Evolutionary conservation across 2,329 filamentous ascomycete genomes (phyloP).

Genomic region (Chaetomiaceae sp.): DNA sequence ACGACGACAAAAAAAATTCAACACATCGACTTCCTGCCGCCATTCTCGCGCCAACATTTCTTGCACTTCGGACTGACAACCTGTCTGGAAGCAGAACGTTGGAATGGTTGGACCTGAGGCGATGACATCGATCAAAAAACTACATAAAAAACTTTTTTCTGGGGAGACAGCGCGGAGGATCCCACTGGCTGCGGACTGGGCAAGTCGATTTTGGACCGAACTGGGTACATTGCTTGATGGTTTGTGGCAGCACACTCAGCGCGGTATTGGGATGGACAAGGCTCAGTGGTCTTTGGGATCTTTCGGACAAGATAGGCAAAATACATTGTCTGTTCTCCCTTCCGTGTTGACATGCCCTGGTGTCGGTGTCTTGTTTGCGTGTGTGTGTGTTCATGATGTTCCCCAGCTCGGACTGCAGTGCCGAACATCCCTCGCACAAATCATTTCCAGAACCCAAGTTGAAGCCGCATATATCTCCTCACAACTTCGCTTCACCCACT

Average conservation of each 20-base stretch:
- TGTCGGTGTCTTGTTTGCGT: too few relatives aligned
- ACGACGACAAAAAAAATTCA: background rate
- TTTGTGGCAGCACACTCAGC: background rate
- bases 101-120: background rate
- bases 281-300: background rate
- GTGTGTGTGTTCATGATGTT: too few relatives aligned
- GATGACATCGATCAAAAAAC: background rate
- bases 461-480: too few relatives aligned
- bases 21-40: background rate
- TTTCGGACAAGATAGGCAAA: slow-evolving; percentile 14
- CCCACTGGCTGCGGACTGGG: background rate
- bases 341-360: background rate
- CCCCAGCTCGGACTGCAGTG: too few relatives aligned
- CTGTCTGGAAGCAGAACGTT: background rate
- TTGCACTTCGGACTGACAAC: background rate
- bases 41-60: background rate
- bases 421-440: too few relatives aligned
- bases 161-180: slow-evolving; percentile 7
- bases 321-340: slow-evolving; percentile 8
- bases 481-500: too few relatives aligned
- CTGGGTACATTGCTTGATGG: background rate
- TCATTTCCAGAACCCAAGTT: too few relatives aligned
- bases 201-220: background rate
- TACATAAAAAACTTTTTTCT: slow-evolving; percentile 17
- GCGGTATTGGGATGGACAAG: background rate